Evolutionary conservation across 371 early-diverging fungal species (phyloP), one percentile per base, ranked within the genome.

Genomic region (Actinomortierella ambigua): DNA sequence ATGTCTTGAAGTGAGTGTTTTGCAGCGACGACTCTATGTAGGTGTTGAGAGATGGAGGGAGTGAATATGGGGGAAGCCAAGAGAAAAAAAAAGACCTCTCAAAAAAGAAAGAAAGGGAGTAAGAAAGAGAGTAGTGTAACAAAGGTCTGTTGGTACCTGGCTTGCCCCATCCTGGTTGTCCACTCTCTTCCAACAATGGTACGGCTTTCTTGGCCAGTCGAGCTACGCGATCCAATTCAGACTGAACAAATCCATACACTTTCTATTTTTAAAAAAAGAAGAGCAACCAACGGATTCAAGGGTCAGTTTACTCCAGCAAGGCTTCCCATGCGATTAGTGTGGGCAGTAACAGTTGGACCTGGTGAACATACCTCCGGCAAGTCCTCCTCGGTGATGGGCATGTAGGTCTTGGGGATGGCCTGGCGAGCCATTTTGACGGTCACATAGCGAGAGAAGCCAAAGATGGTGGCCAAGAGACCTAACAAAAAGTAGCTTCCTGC

Each of bases 361-460:
- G 11, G 6, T 23, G 2, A 18, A 5, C 14, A 34, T 79, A 88
- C 90, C 64, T 82, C 82, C 17, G 90, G 90, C 40, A 90, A 55
- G 63, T 91, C 89, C 26, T 81, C 81, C 23, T 78, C 69, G 55
- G 85, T 83, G 55, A 88, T 88, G 14, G 90, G 89, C 55, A 89
- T 79, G 64, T 87, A 85, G 0, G 85, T 62, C 60, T 89, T 89
- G n/a, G 92, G 92, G 42, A 90, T 89, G 49, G 84, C 85, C 53
- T 81, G 79, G 14, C 88, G 61, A 4, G 88, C 82, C 7, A 80
- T 48, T 53, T 84, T 78, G 15, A 85, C 82, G 6, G 85, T 80
- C 9, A 90, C 57, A 51, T 85, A 68, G 17, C 88, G 82, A 56
- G 83, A 84, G 51, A 84, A 86, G 13, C 82, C 80, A 61, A 84